phyloP scores from a whole-genome alignment of 768 basidiomycete species.

The Russula vinacea region DNA sequence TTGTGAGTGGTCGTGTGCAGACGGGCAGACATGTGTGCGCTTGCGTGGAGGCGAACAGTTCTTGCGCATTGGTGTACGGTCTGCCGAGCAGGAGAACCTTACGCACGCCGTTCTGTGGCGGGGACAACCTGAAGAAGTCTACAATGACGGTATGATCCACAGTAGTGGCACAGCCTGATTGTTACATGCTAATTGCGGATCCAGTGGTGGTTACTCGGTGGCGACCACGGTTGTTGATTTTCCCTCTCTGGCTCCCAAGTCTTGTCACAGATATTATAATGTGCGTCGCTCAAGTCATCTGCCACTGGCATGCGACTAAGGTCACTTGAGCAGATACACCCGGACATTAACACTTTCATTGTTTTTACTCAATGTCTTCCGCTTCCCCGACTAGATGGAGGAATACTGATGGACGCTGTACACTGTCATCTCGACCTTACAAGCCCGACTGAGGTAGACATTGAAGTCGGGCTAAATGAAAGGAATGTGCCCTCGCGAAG shows the following conservation, averaged over 20 bases:
- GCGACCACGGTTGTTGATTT: conserved; percentile 43
- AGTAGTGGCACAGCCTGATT: neutral
- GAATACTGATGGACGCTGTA: conserved; percentile 47
- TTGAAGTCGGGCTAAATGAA: conserved; percentile 19
- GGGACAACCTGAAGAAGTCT: conserved; percentile 63
- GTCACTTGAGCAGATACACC: conserved; percentile 48
- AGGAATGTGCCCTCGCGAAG: neutral
- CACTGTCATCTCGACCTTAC: conserved; percentile 23
- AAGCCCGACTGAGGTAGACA: conserved; percentile 4
- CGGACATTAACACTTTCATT: conserved; percentile 69
- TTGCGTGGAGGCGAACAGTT: conserved; percentile 52
- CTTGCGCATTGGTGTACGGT: conserved; percentile 50
- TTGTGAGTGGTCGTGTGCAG: conserved; percentile 45
- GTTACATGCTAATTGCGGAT: conserved; percentile 6
- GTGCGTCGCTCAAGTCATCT: conserved; percentile 43
- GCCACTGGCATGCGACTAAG: neutral
- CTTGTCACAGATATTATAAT: conserved; percentile 45
- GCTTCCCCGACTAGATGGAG: conserved; percentile 67
- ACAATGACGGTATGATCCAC: conserved; percentile 53
- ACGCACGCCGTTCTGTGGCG: conserved; percentile 62
- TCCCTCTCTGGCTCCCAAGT: conserved; percentile 43
- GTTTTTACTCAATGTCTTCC: conserved; percentile 83
- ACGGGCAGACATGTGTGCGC: conserved; percentile 49
- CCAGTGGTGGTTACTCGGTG: conserved; percentile 54
- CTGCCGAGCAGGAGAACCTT: conserved; percentile 20